Evolutionary conservation across 257 asterid genomes (phyloP), one percentile per base, ranked within the genome.

Genomic region (Solanum dulcamara): DNA sequence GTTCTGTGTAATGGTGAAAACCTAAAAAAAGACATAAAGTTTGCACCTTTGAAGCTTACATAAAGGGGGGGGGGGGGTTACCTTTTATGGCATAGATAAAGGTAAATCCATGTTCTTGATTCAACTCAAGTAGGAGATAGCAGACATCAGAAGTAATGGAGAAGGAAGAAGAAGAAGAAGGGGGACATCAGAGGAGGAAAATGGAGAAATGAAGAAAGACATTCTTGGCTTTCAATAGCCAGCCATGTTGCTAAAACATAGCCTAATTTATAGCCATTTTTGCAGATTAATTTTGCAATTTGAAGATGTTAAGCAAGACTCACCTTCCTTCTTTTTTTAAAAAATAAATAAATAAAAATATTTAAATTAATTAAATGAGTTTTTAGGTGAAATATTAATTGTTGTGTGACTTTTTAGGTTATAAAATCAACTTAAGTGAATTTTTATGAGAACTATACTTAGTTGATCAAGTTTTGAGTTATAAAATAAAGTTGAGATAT

Each of bases 211-310:
- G 62, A 82, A 81, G 26, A 26, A 40, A 48, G 24, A 32, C 28
- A 44, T 44, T 38, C n/a, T 28, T 28, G 17, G 13, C 30, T 50
- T 59, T 71, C 75, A 86, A 86, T 55, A 46, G 51, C 91, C 92
- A 90, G 84, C 70, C 91, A 91, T 89, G 90, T 88, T 81, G 91
- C 94, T 66, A 70, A 79, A 86, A 87, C 86, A 83, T 88, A 89
- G 92, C 92, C 89, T 77, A 85, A 84, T 84, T 46, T 77, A 22
- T 77, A 46, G 83, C 62, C n/a, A 77, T 42, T 7, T 75, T 75
- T 46, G 62, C 62, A 46, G 38, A 77, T 77, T 28, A 62, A 28
- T 57, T 62, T 50, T 62, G 28, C 35, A 62, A 26, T 62, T 5
- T 62, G 32, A 15, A 59, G 7, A 59, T 59, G 67, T 13, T 10